Conservation (phyloP, 2,329 filamentous ascomycete genomes). For the Aspergillus pseudotamarii region DNA sequence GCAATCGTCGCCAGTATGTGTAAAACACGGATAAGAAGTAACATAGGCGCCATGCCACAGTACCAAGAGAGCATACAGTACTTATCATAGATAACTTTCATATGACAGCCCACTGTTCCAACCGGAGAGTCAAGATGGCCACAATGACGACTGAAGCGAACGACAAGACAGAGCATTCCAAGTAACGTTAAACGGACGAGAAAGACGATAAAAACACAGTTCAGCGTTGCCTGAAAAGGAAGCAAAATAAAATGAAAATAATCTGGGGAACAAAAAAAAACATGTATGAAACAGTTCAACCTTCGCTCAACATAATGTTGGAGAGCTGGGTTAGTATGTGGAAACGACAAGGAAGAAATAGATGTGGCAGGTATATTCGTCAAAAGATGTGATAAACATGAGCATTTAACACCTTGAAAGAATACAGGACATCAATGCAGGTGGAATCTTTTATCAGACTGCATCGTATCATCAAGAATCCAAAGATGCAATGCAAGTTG, state of each 20-base stretch:
- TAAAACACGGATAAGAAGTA: slow-evolving; percentile 13
- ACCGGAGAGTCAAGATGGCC: slow-evolving; percentile 11
- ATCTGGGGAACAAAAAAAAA: slow-evolving; percentile 13
- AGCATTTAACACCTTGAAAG: slow-evolving; percentile 20
- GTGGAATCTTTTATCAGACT: slow-evolving; percentile 16
- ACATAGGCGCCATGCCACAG: slow-evolving; percentile 2
- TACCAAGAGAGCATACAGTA: not conserved
- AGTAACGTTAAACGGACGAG: slow-evolving; percentile 8
- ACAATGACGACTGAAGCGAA: slow-evolving; percentile 8
- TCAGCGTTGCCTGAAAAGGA: slow-evolving; percentile 1
- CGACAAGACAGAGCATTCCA: slow-evolving; percentile 13
- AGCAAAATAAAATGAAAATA: slow-evolving; percentile 3
- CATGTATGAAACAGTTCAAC: slow-evolving; percentile 12
- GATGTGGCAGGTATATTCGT: slow-evolving; percentile 12
- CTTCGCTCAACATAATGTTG: slow-evolving; percentile 1
- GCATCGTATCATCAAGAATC: slow-evolving; percentile 24
- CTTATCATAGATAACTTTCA: slow-evolving; percentile 1
- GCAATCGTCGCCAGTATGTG: slow-evolving; percentile 17
- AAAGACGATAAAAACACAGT: slow-evolving; percentile 17
- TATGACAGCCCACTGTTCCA: slow-evolving; percentile 7
- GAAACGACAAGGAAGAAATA: slow-evolving; percentile 11
- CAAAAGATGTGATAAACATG: slow-evolving; percentile 15
- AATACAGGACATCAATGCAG: slow-evolving; percentile 27
- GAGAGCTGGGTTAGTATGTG: not conserved
- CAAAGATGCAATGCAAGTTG: slow-evolving; percentile 25